phyloP scores from a whole-genome alignment of 2,329 filamentous ascomycete species.

The Canariomyces notabilis region DNA sequence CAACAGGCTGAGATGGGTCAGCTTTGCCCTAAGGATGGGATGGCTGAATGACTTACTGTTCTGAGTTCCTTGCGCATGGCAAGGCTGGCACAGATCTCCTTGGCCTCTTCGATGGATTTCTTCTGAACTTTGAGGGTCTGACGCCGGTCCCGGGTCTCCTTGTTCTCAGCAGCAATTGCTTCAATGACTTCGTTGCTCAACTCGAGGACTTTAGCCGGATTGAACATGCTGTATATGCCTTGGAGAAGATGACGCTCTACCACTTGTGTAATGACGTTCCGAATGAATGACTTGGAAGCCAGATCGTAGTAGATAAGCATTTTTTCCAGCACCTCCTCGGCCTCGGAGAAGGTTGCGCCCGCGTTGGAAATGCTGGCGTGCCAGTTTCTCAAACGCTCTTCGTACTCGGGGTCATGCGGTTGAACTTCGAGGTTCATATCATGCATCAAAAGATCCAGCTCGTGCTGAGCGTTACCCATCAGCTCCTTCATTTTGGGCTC shows the following conservation, averaged over 20 bases:
- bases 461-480: slow-evolving; percentile 42
- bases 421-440: slow-evolving; percentile 50
- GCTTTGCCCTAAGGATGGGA: not conserved
- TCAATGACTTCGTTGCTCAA: slow-evolving; percentile 43
- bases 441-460: slow-evolving; percentile 42
- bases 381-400: slow-evolving; percentile 46
- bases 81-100: slow-evolving; percentile 44
- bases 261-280: slow-evolving; percentile 49
- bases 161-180: slow-evolving; percentile 49
- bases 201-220: slow-evolving; percentile 46
- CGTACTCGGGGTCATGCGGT: slow-evolving; percentile 50
- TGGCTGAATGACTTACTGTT: slow-evolving; percentile 14
- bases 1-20: slow-evolving; percentile 24
- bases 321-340: slow-evolving; percentile 50
- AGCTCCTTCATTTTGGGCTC: slow-evolving; percentile 45
- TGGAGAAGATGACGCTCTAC: slow-evolving; percentile 47
- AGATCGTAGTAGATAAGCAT: slow-evolving; percentile 54
- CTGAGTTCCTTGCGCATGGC: slow-evolving; percentile 50
- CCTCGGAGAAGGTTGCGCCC: slow-evolving; percentile 44
- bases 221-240: slow-evolving; percentile 48
- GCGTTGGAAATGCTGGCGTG: slow-evolving; percentile 39
- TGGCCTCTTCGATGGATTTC: slow-evolving; percentile 46
- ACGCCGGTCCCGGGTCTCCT: slow-evolving; percentile 47
- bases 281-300: slow-evolving; percentile 47
- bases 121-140: slow-evolving; percentile 44